These are phyloP conservation scores for Pythium chondricola DNA, from an alignment of 352 stramenopile species.

Conservation along the genomic window DNA sequence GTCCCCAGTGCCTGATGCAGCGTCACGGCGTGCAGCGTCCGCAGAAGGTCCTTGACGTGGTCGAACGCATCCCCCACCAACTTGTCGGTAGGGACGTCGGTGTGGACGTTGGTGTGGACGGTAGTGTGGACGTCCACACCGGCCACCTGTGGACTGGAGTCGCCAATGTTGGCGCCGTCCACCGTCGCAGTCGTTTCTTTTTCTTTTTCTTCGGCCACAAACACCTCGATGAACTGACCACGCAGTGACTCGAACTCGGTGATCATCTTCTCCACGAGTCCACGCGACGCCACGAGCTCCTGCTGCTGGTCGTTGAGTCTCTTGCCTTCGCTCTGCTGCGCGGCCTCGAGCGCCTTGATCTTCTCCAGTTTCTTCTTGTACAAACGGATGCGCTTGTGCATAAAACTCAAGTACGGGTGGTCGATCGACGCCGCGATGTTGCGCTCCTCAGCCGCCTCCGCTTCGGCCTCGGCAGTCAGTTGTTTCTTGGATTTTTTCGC, in stretches of 20 bases:
- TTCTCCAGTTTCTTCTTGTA: constrained; percentile 87
- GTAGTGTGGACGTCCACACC: too few relatives aligned
- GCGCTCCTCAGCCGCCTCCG: constrained; percentile 26
- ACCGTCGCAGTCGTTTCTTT: constrained; percentile 21
- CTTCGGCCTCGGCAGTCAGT: constrained; percentile 14
- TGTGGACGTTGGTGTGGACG: too few relatives aligned
- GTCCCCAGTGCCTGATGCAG: constrained; percentile 62
- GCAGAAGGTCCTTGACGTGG: constrained; percentile 62
- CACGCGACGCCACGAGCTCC: constrained; percentile 60
- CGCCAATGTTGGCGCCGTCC: too few relatives aligned
- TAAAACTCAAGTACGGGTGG: constrained; percentile 74
- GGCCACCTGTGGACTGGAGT: too few relatives aligned
- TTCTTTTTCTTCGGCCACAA: constrained; percentile 28
- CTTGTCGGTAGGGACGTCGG: too few relatives aligned
- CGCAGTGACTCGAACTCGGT: constrained; percentile 67
- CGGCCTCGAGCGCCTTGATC: constrained; percentile 57
- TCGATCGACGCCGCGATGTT: constrained; percentile 40
- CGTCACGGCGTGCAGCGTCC: constrained; percentile 75
- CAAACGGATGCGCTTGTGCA: constrained; percentile 77
- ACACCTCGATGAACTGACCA: constrained; percentile 72
- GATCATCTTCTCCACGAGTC: constrained; percentile 68
- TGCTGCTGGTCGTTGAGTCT: constrained; percentile 70
- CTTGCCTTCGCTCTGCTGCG: constrained; percentile 41
- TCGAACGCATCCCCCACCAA: constrained; percentile 26
- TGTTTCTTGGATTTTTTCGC: constrained; percentile 27